A percentile compares a stretch with the other conserved stretches of the same genome.
Evolutionary conservation across 331 rosid genomes (phyloP).

Genomic region (Spiraea crenata): DNA sequence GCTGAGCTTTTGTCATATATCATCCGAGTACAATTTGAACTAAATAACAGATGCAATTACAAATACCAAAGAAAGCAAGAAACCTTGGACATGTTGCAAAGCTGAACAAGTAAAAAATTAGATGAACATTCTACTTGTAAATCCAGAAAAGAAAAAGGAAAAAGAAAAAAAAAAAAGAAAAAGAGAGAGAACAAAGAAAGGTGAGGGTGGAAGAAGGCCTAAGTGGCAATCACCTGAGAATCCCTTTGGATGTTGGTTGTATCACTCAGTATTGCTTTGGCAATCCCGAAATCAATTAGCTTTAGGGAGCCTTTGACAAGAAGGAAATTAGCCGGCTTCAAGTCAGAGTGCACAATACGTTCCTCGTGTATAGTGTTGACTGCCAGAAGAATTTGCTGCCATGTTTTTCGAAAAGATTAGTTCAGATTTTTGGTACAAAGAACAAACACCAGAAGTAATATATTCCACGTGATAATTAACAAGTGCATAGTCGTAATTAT

Average conservation of each 20-base stretch:
- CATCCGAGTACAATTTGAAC: background rate
- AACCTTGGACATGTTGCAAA: background rate
- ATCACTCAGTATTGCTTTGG: conserved; percentile 95
- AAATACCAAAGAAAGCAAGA: background rate
- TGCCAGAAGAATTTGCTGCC: conserved; percentile 93
- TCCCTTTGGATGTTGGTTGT: conserved; percentile 97
- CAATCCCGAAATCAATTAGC: conserved; percentile 94
- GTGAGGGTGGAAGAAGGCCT: background rate
- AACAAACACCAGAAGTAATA: conserved; percentile 3
- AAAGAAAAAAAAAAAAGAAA: too few species aligned
- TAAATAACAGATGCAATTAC: too few species aligned
- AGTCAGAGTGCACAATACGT: conserved; percentile 97
- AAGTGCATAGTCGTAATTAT: conserved; percentile 1
- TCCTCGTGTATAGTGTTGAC: conserved; percentile 98
- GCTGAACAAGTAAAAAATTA: conserved; percentile 13
- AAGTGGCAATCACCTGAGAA: conserved; percentile 65
- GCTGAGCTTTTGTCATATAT: background rate
- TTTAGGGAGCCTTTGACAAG: conserved; percentile 93
- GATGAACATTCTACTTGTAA: background rate
- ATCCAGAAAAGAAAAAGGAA: background rate
- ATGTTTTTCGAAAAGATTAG: conserved; percentile 24
- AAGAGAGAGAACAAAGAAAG: background rate
- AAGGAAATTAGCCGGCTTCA: conserved; percentile 97
- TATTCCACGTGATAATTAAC: background rate
- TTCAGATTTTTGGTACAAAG: conserved; percentile 2